Conservation (phyloP, 2,329 filamentous ascomycete genomes). For the Fusarium udum region DNA sequence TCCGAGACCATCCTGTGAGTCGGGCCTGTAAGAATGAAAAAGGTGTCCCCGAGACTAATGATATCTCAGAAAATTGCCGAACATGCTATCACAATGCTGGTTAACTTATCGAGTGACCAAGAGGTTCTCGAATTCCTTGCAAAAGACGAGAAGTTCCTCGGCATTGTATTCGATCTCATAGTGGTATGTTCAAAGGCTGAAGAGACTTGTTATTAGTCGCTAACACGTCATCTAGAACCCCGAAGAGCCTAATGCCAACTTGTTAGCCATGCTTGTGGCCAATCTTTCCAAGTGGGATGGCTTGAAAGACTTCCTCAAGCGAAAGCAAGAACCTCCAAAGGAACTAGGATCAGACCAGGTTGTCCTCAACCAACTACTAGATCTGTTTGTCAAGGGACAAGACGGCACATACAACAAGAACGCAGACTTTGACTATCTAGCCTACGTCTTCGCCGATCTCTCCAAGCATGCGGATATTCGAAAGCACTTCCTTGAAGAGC, state of each 20-base stretch:
- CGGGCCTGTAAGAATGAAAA: too few species aligned
- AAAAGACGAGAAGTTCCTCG: slow-evolving; percentile 82
- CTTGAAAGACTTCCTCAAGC: slow-evolving; percentile 72
- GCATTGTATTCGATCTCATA: slow-evolving; percentile 75
- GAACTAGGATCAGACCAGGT: slow-evolving; percentile 76
- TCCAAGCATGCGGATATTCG: slow-evolving; percentile 82
- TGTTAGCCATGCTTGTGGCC: slow-evolving; percentile 90
- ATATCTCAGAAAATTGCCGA: slow-evolving; percentile 82
- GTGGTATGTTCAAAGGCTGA: slow-evolving; percentile 64
- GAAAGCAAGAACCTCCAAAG: slow-evolving; percentile 74
- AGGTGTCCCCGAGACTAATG: neutral
- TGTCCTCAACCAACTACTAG: slow-evolving; percentile 89
- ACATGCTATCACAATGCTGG: slow-evolving; percentile 88
- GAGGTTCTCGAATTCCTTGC: slow-evolving; percentile 79
- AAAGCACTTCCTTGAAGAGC: slow-evolving; percentile 76
- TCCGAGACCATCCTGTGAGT: slow-evolving; percentile 82
- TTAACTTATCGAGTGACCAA: slow-evolving; percentile 82
- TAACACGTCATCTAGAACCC: slow-evolving; percentile 61
- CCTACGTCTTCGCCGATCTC: slow-evolving; percentile 93
- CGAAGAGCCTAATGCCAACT: slow-evolving; percentile 83
- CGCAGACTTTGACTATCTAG: slow-evolving; percentile 90
- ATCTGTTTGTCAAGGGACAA: slow-evolving; percentile 94
- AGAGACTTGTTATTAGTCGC: neutral
- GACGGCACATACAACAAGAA: slow-evolving; percentile 83
- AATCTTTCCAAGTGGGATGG: slow-evolving; percentile 86